Base-by-base conservation (phyloP, 1,139 yeast species). In the Torulaspora pretoriensis region DNA sequence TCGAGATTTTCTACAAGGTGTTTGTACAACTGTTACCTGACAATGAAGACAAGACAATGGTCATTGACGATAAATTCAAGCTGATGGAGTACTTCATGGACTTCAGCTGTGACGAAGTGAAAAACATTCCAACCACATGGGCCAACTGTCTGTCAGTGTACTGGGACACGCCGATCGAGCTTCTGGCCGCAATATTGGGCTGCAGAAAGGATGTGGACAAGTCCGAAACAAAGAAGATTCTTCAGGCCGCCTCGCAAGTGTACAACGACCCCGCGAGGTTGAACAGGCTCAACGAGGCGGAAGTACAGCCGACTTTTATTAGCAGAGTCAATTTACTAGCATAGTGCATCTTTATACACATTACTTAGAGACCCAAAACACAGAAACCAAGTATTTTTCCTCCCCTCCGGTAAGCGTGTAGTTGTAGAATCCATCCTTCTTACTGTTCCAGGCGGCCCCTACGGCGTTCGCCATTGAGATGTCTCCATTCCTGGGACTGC, bases 61-160 rank as follows among this genome's bases (percentile, higher is more conserved):
- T 70, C 30, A 72, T 60, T 29, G 66, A 55, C 69, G 68, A 65
- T 75, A 70, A 81, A 64, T 74, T 83, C 73, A 68, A 75, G 64
- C 70, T 84, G 50, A 70, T 90, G 65, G 97, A 88, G 60, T 78
- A 79, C 54, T 72, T 90, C 53, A 77, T 83, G 57, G 87, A 82
- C 49, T 69, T 87, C 46, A 78, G 83, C 25, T 78, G 81, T 22
- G 75, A 78, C 57, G 70, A 61, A 8, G 75, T 75, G 1, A 74
- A 71, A 10, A 75, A 74, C 32, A 72, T 78, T 49, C 69, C 81
- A 45, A 71, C 77, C 44, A 74, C 77, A 46, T 83, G 87, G 86
- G 72, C 55, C n/a, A 62, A 74, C 35, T 74, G 81, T 33, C 67
- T 83, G 43, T 69, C 70, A 3, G 74, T 75, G 17, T 87, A 82